These are phyloP conservation scores for Knufia fluminis DNA, from an alignment of 2,329 filamentous ascomycete species.

Conservation along the genomic window DNA sequence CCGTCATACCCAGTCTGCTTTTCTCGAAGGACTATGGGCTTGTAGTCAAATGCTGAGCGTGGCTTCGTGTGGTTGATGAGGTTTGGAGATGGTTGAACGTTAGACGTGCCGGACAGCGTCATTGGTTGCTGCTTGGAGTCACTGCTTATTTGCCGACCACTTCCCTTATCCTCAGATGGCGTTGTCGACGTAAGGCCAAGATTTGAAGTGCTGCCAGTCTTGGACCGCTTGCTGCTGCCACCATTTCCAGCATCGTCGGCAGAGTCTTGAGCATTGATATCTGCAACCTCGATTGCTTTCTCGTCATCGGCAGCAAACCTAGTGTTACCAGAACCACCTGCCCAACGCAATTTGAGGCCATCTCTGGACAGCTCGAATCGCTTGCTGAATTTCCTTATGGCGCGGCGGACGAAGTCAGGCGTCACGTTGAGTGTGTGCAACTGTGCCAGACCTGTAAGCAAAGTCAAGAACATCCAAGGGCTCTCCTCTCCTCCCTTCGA, in stretches of 20 bases:
- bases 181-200: slow-evolving; percentile 27
- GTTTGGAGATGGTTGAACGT: slow-evolving; percentile 9
- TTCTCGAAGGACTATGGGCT: slow-evolving; percentile 43
- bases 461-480: slow-evolving; percentile 33
- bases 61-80: slow-evolving; percentile 7
- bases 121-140: slow-evolving; percentile 2
- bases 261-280: slow-evolving; percentile 11
- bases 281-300: slow-evolving; percentile 9
- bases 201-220: slow-evolving; percentile 35
- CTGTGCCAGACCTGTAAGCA: slow-evolving; percentile 73
- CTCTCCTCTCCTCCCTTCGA: slow-evolving; percentile 8
- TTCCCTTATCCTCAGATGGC: slow-evolving; percentile 13
- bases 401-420: slow-evolving; percentile 63
- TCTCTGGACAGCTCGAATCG: slow-evolving; percentile 71
- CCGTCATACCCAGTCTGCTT: slow-evolving; percentile 32
- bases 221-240: slow-evolving; percentile 44
- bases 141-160: slow-evolving; percentile 8
- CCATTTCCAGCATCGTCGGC: slow-evolving; percentile 28
- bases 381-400: slow-evolving; percentile 59
- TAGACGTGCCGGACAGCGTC: slow-evolving; percentile 5
- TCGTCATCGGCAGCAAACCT: slow-evolving; percentile 51
- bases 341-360: slow-evolving; percentile 72
- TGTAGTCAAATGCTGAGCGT: slow-evolving; percentile 19
- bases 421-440: slow-evolving; percentile 79
- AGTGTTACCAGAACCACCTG: slow-evolving; percentile 57